Evolutionary conservation across 2,329 filamentous ascomycete species (phyloP), one percentile per base, ranked within the genome.

Genomic region (Xenoacremonium recifei): DNA sequence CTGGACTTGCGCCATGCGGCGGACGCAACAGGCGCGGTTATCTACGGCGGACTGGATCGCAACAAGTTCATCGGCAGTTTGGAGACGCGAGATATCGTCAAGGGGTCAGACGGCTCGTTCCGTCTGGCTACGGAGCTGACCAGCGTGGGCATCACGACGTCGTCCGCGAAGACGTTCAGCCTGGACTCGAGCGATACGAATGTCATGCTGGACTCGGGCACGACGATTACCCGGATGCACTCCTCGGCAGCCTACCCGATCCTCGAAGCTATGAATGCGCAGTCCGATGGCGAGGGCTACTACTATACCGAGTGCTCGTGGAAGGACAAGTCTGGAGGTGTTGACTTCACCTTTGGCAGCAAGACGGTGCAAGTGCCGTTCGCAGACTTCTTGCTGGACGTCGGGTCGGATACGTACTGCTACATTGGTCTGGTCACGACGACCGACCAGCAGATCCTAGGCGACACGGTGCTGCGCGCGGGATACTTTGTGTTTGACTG

Each of bases 31-130:
- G 76, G 76, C 21, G 70, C 75, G 38, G 54, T 79, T 43, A 75
- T 77, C 39, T 78, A 77, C 44, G 76, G 76, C 21, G 76, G 76
- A 11, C 51, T 79, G 10, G 75, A 79, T 45, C 70, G 66, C 15
- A 74, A 65, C 54, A 78, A 76, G 51, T 79, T 71, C 53, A 60
- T 71, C 7, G 76, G 76, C 17, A 51, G 53, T 6, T 61, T 80
- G 6, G 62, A 65, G 40, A 64, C 63, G 18, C 61, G 71, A 2
- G 67, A 70, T 29, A 72, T 76, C 15, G 60, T 75, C 21, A 54
- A 60, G 4, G 68, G 67, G 10, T 30, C 50, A 4, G 45, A 49
- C n/a, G 62, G 63, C 38, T 65, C 67, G 40, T 59, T 54, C 40
- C 67, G 64, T 25, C 63, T 74, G 12, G 65, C 62, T 12, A 60